Conservation (phyloP, 345 rosid species). For the Linum trigynum region DNA sequence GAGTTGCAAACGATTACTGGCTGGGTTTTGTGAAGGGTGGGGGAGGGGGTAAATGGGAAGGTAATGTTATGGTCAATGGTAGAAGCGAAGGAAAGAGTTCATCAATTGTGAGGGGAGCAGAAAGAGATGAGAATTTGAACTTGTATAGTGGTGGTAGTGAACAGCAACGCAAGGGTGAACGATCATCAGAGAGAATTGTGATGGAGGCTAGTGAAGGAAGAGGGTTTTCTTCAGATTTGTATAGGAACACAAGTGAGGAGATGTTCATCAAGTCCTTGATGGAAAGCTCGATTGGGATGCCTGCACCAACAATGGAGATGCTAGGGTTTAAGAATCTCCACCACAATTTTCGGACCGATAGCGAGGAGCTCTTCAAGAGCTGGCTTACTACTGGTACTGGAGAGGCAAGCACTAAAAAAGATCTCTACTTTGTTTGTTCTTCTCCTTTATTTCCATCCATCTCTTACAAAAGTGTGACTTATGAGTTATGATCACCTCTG, state of each 20-base stretch:
- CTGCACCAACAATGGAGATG: conserved; percentile 47
- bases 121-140: conserved; percentile 1
- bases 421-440: not conserved
- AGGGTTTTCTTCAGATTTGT: conserved; percentile 33
- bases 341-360: conserved; percentile 45
- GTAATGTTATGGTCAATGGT: too few relatives aligned
- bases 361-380: conserved; percentile 69
- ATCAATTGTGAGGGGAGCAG: not conserved
- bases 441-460: not conserved
- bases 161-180: conserved; percentile 15
- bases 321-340: conserved; percentile 48
- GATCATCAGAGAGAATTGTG: conserved; percentile 13
- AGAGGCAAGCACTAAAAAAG: conserved; percentile 42
- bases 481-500: too few relatives aligned
- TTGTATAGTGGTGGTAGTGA: not conserved
- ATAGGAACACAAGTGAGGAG: conserved; percentile 58
- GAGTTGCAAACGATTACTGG: not conserved
- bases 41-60: too few relatives aligned
- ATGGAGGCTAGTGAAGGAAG: conserved; percentile 40
- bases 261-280: conserved; percentile 49
- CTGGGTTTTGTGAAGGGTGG: too few relatives aligned
- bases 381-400: conserved; percentile 68
- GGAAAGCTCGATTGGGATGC: conserved; percentile 50
- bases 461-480: too few relatives aligned
- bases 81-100: not conserved